Percentiles rank a stretch among this genome's conserved stretches.
Evolutionary conservation across 169 alveolate species (phyloP).

Genomic region (Plasmodium inui): DNA sequence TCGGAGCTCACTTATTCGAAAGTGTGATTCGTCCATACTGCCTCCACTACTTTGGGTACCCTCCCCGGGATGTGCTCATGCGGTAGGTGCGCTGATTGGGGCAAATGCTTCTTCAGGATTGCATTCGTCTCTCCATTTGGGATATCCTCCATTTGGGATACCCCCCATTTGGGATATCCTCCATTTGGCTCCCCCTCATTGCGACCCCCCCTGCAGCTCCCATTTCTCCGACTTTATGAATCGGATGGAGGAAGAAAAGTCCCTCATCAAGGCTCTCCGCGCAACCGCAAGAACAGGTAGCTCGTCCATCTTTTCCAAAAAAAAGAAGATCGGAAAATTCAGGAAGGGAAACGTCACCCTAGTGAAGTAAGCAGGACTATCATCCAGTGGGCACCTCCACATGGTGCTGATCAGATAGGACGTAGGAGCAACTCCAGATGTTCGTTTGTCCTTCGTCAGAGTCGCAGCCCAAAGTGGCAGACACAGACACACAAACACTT

Average conservation of each 20-base stretch:
- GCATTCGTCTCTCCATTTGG: neutral
- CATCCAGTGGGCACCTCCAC: neutral
- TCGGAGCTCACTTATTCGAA: constrained; percentile 21
- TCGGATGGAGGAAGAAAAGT: neutral
- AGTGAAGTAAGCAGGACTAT: constrained; percentile 3
- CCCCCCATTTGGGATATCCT: neutral
- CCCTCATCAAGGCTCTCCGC: constrained; percentile 5
- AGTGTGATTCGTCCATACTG: constrained; percentile 37
- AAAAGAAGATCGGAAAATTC: constrained; percentile 21
- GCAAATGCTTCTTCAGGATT: neutral
- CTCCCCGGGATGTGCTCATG: constrained; percentile 42
- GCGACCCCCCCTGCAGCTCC: constrained; percentile 1
- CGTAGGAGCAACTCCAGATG: neutral
- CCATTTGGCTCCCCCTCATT: neutral
- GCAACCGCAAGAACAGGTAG: neutral
- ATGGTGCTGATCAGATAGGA: neutral
- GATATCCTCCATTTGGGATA: neutral
- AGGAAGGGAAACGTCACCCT: constrained; percentile 11
- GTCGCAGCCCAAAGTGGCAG: neutral
- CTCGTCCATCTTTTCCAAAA: neutral
- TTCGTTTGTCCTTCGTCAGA: neutral
- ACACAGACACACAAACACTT: neutral
- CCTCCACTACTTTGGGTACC: constrained; percentile 26
- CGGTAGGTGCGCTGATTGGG: constrained; percentile 1
- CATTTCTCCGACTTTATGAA: constrained; percentile 15